Evolutionary conservation across 345 rosid genomes (phyloP).

Genomic region (Microcos paniculata): DNA sequence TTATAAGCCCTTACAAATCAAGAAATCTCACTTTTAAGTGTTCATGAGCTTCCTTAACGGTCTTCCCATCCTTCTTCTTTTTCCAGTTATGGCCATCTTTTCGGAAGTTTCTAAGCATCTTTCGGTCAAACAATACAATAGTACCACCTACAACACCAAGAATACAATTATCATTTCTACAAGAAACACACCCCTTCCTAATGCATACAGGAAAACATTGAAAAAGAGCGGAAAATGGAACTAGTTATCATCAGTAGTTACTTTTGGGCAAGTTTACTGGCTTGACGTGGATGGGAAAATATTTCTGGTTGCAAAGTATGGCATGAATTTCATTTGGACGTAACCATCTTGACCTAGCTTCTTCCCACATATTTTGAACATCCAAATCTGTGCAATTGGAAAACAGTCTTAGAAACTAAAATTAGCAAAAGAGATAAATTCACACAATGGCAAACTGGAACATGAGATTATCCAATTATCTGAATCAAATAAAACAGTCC

Average conservation of each 20-base stretch:
- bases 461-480: not conserved
- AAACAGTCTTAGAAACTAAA: not conserved
- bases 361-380: slow-evolving; percentile 57
- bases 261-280: slow-evolving; percentile 81
- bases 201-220: not conserved
- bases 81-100: slow-evolving; percentile 99
- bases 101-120: slow-evolving; percentile 95
- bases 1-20: slow-evolving; percentile 3
- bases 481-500: not conserved
- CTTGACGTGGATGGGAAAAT: slow-evolving; percentile 73
- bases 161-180: slow-evolving; percentile 1
- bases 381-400: slow-evolving; percentile 68
- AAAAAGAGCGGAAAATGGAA: not conserved
- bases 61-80: slow-evolving; percentile 98
- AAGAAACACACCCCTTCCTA: not conserved
- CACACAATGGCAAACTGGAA: not conserved
- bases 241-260: slow-evolving; percentile 30
- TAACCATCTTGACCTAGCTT: slow-evolving; percentile 86
- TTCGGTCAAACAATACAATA: slow-evolving; percentile 78
- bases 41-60: slow-evolving; percentile 98
- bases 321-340: slow-evolving; percentile 97
- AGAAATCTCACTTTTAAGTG: slow-evolving; percentile 78
- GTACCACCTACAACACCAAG: slow-evolving; percentile 65
- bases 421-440: not conserved
- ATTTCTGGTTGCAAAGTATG: slow-evolving; percentile 64